phyloP scores from a whole-genome alignment of 2,329 filamentous ascomycete species.

The Trichoderma sp. region DNA sequence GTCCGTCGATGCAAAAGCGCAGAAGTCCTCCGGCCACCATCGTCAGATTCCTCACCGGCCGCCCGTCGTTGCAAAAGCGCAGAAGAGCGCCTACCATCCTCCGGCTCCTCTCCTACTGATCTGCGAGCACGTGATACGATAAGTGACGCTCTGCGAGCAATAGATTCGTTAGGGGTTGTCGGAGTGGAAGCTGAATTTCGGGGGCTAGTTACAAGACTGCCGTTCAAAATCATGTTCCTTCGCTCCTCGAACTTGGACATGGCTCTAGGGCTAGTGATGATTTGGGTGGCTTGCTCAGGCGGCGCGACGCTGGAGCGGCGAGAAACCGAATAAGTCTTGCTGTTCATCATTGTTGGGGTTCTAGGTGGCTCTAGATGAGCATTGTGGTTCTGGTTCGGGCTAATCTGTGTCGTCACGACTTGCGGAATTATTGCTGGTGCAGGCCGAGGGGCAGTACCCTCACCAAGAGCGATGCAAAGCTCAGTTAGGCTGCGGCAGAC shows the following conservation, averaged over 20 bases:
- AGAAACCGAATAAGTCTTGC: conserved; percentile 46
- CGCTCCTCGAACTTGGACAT: conserved; percentile 57
- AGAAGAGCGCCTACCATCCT: conserved; percentile 52
- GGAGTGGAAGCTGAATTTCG: conserved; percentile 44
- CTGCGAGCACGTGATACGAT: conserved; percentile 48
- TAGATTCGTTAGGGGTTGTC: conserved; percentile 43
- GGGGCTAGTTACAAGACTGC: conserved; percentile 49
- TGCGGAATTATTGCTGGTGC: conserved; percentile 9
- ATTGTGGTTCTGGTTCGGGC: not conserved
- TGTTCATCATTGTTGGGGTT: conserved; percentile 38
- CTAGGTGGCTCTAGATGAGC: not conserved
- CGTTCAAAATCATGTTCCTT: conserved; percentile 49
- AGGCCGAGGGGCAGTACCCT: conserved; percentile 48
- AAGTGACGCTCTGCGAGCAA: conserved; percentile 55
- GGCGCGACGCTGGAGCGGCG: conserved; percentile 41
- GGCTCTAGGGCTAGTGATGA: conserved; percentile 47
- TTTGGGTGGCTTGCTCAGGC: conserved; percentile 43
- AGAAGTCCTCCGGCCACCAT: conserved; percentile 46
- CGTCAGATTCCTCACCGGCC: conserved; percentile 46
- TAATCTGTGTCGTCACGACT: conserved; percentile 2
- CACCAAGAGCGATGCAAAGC: conserved; percentile 80
- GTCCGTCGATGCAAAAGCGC: conserved; percentile 47
- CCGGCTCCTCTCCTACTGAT: conserved; percentile 52
- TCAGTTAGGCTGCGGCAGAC: conserved; percentile 93
- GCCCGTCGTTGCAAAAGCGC: conserved; percentile 47